Base-by-base conservation (phyloP, 2,329 filamentous ascomycete species). In the Pseudogymnoascus sp. region DNA sequence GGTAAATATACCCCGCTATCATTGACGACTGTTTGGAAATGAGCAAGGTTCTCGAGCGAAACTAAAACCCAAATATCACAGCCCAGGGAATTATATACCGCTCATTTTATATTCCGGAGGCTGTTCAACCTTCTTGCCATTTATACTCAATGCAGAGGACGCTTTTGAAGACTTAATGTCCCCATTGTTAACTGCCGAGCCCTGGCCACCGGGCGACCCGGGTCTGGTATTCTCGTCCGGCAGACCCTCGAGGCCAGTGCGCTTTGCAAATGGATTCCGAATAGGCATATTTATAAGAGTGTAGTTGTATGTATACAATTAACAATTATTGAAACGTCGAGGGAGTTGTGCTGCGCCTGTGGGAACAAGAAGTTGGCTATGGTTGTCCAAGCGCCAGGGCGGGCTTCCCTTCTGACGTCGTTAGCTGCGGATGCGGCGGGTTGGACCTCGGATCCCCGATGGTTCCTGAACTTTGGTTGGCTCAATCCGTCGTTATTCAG, bases 1-100 rank as follows among this genome's bases (percentile, higher is more conserved):
- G 93, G 93, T 67, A 97, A 83, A 76, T 96, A 97, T 64, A 96
- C 89, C 67, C 93, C 93, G 73, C 89, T 95, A 75, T 96, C 92
- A 72, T 96, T 95, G 74, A 97, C 94, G 66, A 97, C 93, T 97
- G 73, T 67, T 64, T 50, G 59, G 35, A 63, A 65, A 71, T 65
- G 73, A 70, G 68, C 66, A 61, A 34, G 16, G 35, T 34, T 34
- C 30, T 59, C 14, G 41, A n/a, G 18, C n/a, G 18, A 32, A 18
- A 18, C 28, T 59, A 60, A 64, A 57, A 65, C 65, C 61, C 54
- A 61, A 61, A 14, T 28, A 39, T 61, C 35, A 38, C 57, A 64
- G 39, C 41, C 60, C 37, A 60, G 60, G 60, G 58, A 58, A 60
- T 59, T 59, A 74, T 84, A 70, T 82, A 90, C 88, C 88, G 74